Evolutionary conservation across 1,139 yeast genomes (phyloP).

Genomic region (Saccharomyces hybrid): DNA sequence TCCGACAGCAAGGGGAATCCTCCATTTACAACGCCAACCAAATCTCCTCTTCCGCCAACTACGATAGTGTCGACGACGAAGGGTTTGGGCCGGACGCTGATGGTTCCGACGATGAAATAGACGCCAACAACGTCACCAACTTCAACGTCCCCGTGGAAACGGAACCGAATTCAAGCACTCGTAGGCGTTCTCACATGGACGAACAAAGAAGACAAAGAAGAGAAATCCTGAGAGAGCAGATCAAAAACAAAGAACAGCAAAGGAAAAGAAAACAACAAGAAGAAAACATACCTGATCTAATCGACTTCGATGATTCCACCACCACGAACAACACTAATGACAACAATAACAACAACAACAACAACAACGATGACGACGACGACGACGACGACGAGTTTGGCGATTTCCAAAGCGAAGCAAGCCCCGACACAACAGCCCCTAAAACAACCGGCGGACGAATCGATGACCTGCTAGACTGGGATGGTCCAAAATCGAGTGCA

Average conservation of each 20-base stretch:
- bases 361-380: slow-evolving; percentile 9
- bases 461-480: neutral
- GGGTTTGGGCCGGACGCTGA: slow-evolving; percentile 15
- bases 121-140: slow-evolving; percentile 6
- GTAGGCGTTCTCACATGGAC: slow-evolving; percentile 25
- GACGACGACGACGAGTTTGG: slow-evolving; percentile 34
- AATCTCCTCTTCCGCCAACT: slow-evolving; percentile 6
- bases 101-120: slow-evolving; percentile 17
- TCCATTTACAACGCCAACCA: slow-evolving; percentile 19
- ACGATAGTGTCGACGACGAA: slow-evolving; percentile 10
- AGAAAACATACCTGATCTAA: slow-evolving; percentile 18
- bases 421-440: slow-evolving; percentile 2
- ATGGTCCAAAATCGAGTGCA: neutral
- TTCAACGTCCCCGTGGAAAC: slow-evolving; percentile 2
- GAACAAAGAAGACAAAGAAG: slow-evolving; percentile 33
- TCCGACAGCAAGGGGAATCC: slow-evolving; percentile 19
- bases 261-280: slow-evolving; percentile 20
- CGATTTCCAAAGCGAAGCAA: slow-evolving; percentile 30
- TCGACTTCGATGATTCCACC: slow-evolving; percentile 17
- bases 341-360: slow-evolving; percentile 1
- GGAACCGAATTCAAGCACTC: slow-evolving; percentile 9
- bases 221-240: slow-evolving; percentile 30
- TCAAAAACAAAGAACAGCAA: slow-evolving; percentile 28
- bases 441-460: neutral
- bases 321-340: neutral